Conservation (phyloP, 495 filamentous ascomycete species). For the Neurospora sp. region DNA sequence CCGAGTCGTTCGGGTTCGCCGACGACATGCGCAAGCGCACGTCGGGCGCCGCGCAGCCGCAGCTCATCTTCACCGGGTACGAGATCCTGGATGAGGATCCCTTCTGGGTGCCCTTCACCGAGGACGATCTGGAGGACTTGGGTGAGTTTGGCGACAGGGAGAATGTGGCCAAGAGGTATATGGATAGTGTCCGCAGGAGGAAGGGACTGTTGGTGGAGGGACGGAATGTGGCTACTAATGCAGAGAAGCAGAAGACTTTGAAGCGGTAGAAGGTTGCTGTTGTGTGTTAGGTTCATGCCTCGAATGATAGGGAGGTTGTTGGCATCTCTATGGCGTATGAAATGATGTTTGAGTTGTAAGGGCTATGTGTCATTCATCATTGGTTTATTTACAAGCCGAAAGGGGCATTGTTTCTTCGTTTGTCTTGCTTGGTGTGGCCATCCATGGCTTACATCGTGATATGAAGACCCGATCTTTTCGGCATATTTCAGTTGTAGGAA, state of each 20-base stretch:
- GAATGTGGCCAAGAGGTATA: slow-evolving; percentile 92
- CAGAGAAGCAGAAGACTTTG: slow-evolving; percentile 98
- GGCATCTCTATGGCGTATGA: background rate
- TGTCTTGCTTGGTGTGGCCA: background rate
- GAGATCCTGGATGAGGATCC: slow-evolving; percentile 88
- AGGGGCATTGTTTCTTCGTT: background rate
- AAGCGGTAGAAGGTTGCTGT: slow-evolving; percentile 55
- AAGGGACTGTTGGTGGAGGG: slow-evolving; percentile 84
- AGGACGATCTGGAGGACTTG: slow-evolving; percentile 93
- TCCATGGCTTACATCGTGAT: background rate
- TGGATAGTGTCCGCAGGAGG: slow-evolving; percentile 73
- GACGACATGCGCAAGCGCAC: slow-evolving; percentile 95
- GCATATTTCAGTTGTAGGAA: background rate
- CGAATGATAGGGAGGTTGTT: background rate
- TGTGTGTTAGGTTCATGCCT: too few species aligned
- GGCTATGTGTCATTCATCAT: background rate
- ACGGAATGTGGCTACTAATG: slow-evolving; percentile 60
- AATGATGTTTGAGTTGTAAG: background rate
- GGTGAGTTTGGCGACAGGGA: slow-evolving; percentile 87
- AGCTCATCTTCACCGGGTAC: slow-evolving; percentile 87
- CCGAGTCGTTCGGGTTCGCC: slow-evolving; percentile 81
- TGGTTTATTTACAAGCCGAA: background rate
- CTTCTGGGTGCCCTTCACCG: slow-evolving; percentile 94
- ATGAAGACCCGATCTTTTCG: background rate
- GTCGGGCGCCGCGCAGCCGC: slow-evolving; percentile 79